Evolutionary conservation across 2,329 filamentous ascomycete genomes (phyloP).

Genomic region (Parastagonospora nodorum): DNA sequence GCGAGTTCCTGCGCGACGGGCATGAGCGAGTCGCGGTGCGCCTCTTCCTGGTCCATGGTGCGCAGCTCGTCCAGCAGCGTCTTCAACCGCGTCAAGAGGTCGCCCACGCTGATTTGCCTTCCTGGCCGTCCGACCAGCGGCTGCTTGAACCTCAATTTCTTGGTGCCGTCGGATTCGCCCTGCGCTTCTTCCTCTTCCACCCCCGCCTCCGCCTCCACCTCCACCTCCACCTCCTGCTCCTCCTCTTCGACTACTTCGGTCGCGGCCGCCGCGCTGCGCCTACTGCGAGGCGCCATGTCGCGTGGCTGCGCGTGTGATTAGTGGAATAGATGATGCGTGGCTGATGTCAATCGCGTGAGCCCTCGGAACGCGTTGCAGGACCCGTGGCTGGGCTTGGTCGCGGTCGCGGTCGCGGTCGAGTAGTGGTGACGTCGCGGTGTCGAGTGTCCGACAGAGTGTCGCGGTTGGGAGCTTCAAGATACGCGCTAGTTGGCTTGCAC

Average conservation of each 20-base stretch:
- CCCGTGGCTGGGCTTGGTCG: conserved; percentile 3
- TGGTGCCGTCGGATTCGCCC: conserved; percentile 15
- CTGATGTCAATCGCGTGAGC: too few species aligned
- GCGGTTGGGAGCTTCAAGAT: conserved; percentile 5
- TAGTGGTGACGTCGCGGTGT: conserved; percentile 3
- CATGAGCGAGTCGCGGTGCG: conserved; percentile 79
- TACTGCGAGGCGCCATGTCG: conserved; percentile 47
- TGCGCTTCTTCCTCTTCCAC: conserved; percentile 54
- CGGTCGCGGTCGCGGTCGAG: conserved; percentile 12
- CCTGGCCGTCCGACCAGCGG: conserved; percentile 89
- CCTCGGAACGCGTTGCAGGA: not conserved
- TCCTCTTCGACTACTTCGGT: conserved; percentile 33
- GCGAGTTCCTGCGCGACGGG: conserved; percentile 85
- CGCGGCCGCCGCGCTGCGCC: conserved; percentile 44
- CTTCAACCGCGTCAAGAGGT: conserved; percentile 81
- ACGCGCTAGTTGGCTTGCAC: conserved; percentile 21
- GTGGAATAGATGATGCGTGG: conserved; percentile 4
- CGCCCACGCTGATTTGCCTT: conserved; percentile 81
- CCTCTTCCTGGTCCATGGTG: conserved; percentile 84
- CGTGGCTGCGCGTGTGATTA: conserved; percentile 33
- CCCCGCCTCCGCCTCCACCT: conserved; percentile 23
- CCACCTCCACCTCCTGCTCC: conserved; percentile 24
- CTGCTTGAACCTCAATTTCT: conserved; percentile 76
- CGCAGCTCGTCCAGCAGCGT: conserved; percentile 80
- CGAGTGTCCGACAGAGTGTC: too few species aligned